phyloP scores from a whole-genome alignment of 164 flowering plant species.

The Chimonanthus salicifolius region DNA sequence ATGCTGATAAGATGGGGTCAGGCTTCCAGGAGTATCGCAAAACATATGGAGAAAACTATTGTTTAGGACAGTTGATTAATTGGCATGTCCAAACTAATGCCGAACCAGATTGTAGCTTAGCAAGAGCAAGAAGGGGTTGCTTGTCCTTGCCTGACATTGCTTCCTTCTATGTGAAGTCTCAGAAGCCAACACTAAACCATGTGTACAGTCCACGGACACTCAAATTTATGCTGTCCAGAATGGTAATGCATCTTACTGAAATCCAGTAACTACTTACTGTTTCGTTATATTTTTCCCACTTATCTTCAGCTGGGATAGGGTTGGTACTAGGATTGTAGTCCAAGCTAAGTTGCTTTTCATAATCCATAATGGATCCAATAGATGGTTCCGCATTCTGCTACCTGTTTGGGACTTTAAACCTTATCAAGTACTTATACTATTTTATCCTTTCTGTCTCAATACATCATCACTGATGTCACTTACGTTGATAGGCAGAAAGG shows the following conservation, averaged over 20 bases:
- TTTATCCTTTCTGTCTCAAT: too few species aligned
- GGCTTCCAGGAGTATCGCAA: constrained; percentile 74
- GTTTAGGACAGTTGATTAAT: constrained; percentile 90
- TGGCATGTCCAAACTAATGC: constrained; percentile 82
- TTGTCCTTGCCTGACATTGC: constrained; percentile 74
- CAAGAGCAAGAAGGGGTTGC: constrained; percentile 78
- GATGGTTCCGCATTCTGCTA: too few species aligned
- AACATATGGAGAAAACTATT: constrained; percentile 88
- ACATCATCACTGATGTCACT: too few species aligned
- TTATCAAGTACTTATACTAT: too few species aligned
- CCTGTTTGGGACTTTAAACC: too few species aligned
- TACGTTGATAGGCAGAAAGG: background rate
- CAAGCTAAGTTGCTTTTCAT: background rate
- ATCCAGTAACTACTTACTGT: too few species aligned
- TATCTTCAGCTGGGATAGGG: background rate
- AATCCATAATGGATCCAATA: too few species aligned
- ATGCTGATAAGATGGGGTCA: constrained; percentile 60
- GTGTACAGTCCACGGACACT: constrained; percentile 77
- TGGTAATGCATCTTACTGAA: constrained; percentile 42
- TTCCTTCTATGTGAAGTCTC: constrained; percentile 79
- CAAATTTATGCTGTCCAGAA: constrained; percentile 68
- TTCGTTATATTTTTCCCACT: too few species aligned
- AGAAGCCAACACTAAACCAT: constrained; percentile 64
- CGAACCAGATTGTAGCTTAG: constrained; percentile 71
- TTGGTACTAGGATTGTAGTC: background rate